These are phyloP conservation scores for Iris pallida DNA, from an alignment of 116 monocot species.

Conservation along the genomic window DNA sequence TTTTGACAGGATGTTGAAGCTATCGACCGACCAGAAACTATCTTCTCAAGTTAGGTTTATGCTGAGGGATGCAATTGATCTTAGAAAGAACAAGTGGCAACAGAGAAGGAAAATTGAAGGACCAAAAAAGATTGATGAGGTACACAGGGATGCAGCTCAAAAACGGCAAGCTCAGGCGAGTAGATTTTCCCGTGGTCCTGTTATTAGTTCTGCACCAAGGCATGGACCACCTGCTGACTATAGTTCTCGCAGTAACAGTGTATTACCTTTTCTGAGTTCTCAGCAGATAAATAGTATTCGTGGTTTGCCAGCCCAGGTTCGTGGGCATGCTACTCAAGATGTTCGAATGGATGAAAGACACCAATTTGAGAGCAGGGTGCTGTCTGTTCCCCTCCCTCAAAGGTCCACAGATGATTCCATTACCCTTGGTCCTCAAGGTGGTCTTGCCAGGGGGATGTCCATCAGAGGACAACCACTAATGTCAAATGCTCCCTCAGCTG, in stretches of 20 bases:
- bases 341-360: conserved; percentile 61
- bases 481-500: conserved; percentile 25
- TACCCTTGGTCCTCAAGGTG: conserved; percentile 83
- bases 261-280: conserved; percentile 37
- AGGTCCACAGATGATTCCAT: conserved; percentile 48
- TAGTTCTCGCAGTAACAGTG: conserved; percentile 33
- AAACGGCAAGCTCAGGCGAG: conserved; percentile 78
- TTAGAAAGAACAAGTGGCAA: conserved; percentile 88
- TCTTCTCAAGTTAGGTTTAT: conserved; percentile 84
- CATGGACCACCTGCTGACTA: conserved; percentile 55
- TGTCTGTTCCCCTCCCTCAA: conserved; percentile 57
- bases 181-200: conserved; percentile 55
- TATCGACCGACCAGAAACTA: conserved; percentile 63
- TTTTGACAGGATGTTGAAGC: conserved; percentile 54
- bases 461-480: conserved; percentile 54
- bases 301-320: conserved; percentile 31
- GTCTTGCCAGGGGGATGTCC: conserved; percentile 79
- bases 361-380: conserved; percentile 39
- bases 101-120: conserved; percentile 91
- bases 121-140: conserved; percentile 95
- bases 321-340: conserved; percentile 51
- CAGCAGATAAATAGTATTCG: conserved; percentile 39
- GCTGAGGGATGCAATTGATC: conserved; percentile 83
- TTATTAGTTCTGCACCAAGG: conserved; percentile 41
- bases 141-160: conserved; percentile 82